Conservation (phyloP, 179 eudicot genomes). For the Patellifolia procumbens region DNA sequence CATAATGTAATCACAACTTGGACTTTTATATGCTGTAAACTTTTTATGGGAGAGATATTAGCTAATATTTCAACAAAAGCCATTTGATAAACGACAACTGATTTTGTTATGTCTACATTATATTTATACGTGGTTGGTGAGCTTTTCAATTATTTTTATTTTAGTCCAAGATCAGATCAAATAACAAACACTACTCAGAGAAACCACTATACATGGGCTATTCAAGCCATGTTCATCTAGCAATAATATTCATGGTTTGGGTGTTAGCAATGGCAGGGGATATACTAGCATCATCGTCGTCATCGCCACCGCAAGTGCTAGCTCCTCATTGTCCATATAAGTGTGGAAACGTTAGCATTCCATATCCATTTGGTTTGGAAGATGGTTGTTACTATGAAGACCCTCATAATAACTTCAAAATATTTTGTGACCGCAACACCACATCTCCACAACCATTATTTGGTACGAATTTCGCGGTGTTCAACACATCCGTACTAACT, state of each 20-base stretch:
- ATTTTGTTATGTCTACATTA: too few relatives aligned
- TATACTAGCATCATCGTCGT: background rate
- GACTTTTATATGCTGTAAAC: too few relatives aligned
- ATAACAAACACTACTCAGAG: background rate
- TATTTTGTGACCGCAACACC: background rate
- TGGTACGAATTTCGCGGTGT: background rate
- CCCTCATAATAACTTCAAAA: background rate
- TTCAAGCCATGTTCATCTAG: background rate
- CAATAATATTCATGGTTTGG: background rate
- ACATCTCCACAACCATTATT: slow-evolving; percentile 9
- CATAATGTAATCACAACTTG: too few relatives aligned
- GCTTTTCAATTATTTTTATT: too few relatives aligned
- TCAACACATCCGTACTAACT: background rate
- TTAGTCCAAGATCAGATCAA: background rate
- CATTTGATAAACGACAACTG: too few relatives aligned
- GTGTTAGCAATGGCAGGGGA: background rate
- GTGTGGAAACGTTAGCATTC: slow-evolving; percentile 20
- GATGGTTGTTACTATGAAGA: slow-evolving; percentile 18
- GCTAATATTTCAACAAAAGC: too few relatives aligned
- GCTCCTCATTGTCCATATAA: slow-evolving; percentile 4
- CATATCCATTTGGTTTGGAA: slow-evolving; percentile 25
- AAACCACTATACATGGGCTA: background rate
- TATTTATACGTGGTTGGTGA: too few relatives aligned
- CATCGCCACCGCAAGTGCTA: background rate
- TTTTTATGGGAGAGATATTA: too few relatives aligned